Evolutionary conservation across 495 filamentous ascomycete species (phyloP).

Genomic region (Penicillium soppii): DNA sequence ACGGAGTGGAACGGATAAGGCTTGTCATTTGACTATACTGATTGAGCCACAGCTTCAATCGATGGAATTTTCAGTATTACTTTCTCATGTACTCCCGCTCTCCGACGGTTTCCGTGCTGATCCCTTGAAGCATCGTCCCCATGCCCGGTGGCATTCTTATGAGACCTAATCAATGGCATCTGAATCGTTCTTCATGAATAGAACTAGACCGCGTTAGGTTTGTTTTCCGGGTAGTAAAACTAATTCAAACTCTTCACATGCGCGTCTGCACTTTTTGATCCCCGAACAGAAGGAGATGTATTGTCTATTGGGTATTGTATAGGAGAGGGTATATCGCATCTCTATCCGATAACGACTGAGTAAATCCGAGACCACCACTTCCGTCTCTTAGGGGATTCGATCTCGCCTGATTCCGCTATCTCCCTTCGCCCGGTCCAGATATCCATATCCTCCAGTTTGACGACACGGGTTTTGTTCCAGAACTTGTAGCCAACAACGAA

Average conservation of each 20-base stretch:
- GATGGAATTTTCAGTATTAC: neutral
- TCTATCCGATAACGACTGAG: constrained; percentile 27
- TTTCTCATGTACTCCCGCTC: neutral
- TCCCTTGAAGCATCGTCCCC: neutral
- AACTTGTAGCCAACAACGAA: constrained; percentile 61
- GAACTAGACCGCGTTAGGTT: neutral
- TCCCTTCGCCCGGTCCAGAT: constrained; percentile 57
- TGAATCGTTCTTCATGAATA: neutral
- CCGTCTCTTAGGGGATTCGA: neutral
- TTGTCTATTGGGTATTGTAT: too few species aligned
- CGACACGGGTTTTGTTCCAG: constrained; percentile 54
- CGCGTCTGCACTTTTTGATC: too few species aligned
- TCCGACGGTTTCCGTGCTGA: constrained; percentile 30
- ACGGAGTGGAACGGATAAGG: too few species aligned
- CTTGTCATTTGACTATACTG: neutral
- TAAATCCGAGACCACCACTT: constrained; percentile 20
- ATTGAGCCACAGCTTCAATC: neutral
- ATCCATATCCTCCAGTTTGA: constrained; percentile 56
- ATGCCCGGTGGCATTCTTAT: neutral
- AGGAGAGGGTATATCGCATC: neutral
- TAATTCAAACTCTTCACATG: neutral
- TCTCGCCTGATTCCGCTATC: constrained; percentile 11
- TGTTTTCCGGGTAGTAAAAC: neutral
- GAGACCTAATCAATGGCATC: neutral
- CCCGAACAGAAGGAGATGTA: too few species aligned